Percentiles rank a stretch among this genome's conserved stretches.
Conservation (phyloP, 164 flowering plant species). For the Vitis labrusca region DNA sequence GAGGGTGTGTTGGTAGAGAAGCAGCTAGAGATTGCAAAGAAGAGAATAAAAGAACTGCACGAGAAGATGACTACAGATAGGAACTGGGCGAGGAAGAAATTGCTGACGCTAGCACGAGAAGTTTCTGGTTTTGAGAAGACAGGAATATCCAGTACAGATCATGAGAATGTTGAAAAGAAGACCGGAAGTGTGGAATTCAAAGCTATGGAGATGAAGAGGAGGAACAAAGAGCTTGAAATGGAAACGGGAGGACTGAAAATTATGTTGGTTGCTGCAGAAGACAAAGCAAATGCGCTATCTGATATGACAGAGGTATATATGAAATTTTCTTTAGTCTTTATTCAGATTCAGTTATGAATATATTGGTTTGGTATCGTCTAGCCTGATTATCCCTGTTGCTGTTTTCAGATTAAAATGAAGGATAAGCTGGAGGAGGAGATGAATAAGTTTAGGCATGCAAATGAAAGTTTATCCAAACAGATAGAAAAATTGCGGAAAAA, state of each 20-base stretch:
- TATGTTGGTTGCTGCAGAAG: conserved; percentile 10
- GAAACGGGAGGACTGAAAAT: conserved; percentile 21
- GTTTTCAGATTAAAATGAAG: conserved; percentile 16
- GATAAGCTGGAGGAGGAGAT: conserved; percentile 14
- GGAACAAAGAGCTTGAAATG: conserved; percentile 26
- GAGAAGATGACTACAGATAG: conserved; percentile 1
- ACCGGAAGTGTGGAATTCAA: conserved; percentile 7
- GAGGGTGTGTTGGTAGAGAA: conserved; percentile 6
- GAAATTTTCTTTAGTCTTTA: neutral
- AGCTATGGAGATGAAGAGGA: conserved; percentile 14
- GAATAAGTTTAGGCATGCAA: conserved; percentile 11
- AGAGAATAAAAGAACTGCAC: conserved; percentile 7
- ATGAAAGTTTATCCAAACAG: conserved; percentile 19
- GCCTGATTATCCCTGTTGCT: neutral
- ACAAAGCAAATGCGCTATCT: conserved; percentile 9
- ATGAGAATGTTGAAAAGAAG: conserved; percentile 9
- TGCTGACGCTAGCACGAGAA: conserved; percentile 8
- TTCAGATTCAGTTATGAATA: no score
- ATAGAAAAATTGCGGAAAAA: conserved; percentile 20
- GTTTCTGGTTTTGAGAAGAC: conserved; percentile 7
- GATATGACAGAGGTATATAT: conserved; percentile 20
- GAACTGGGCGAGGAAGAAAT: conserved; percentile 1
- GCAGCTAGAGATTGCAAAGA: conserved; percentile 13
- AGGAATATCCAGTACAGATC: neutral
- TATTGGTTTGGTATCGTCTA: no score